These are phyloP conservation scores for Hansenula sp. DNA, from an alignment of 1,139 yeast species.

Conservation along the genomic window DNA sequence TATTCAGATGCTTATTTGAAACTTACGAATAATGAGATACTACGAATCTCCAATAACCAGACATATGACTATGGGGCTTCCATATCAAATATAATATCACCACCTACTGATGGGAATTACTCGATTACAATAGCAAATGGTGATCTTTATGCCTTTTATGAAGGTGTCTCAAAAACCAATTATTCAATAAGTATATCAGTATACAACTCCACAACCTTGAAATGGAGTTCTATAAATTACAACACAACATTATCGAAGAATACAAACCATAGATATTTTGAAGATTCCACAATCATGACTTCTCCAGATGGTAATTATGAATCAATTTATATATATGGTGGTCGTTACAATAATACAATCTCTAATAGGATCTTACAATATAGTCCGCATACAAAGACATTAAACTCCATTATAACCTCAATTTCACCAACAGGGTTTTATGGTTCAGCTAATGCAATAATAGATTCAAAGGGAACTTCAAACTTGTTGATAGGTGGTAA, in stretches of 20 bases:
- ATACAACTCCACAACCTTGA: conserved; percentile 13
- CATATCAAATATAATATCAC: conserved; percentile 22
- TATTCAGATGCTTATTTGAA: conserved; percentile 35
- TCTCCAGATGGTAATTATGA: conserved; percentile 29
- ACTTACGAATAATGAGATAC: conserved; percentile 29
- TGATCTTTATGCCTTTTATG: conserved; percentile 22
- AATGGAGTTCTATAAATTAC: conserved; percentile 24
- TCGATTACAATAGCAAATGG: conserved; percentile 21
- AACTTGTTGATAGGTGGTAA: conserved; percentile 51
- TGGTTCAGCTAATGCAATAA: conserved; percentile 34
- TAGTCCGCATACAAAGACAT: conserved; percentile 25
- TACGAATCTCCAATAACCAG: conserved; percentile 23
- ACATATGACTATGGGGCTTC: conserved; percentile 13
- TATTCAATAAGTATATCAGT: conserved; percentile 14
- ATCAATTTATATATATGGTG: conserved; percentile 47
- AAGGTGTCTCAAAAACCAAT: conserved; percentile 13
- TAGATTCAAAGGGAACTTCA: conserved; percentile 27
- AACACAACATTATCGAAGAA: conserved; percentile 10
- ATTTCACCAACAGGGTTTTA: conserved; percentile 49
- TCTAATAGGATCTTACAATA: conserved; percentile 35
- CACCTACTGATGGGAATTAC: conserved; percentile 19
- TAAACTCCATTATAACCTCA: conserved; percentile 34
- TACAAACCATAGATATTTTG: conserved; percentile 16
- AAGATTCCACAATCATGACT: conserved; percentile 34
- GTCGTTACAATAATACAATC: conserved; percentile 25